Base-by-base conservation (phyloP, 108 stramenopile species). In the Epithemia pelagica region DNA sequence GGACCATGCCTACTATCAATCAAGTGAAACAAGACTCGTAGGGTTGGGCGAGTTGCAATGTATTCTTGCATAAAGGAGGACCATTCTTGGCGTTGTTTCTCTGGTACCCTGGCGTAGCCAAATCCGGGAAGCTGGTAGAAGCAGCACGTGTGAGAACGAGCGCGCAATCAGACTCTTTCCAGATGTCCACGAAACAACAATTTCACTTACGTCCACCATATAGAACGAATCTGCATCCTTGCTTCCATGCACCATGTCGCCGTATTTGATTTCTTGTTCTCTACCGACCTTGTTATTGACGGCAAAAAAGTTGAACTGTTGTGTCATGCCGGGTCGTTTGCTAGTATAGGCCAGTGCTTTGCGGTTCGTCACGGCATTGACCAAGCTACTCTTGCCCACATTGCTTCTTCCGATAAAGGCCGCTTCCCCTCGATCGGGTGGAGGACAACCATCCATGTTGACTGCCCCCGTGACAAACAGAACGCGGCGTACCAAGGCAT, bases 281-380 rank as follows among this genome's bases (percentile, higher is more conserved):
- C 76, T 69, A 20, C 87, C 94, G 15, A 86, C 82, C 67, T 88
- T 87, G 75, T 91, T 90, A 62, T 96, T 96, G 51, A 96, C 89
- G n/a, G 90, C 86, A 65, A 96, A 98, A 59, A 74, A 96, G 71
- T 98, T 98, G 71, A 96, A 93, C 62, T 94, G 89, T 66, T 95
- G 94, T 2, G 97, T 98, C 81, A 96, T 97, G 22, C 97, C 98
- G 15, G 98, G 94, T 21, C 81, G 79, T 73, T 98, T 97, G 57
- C 92, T 94, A 7, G 90, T 91, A 61, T 88, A 95, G 5, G 96
- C 98, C 15, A 96, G 64, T 18, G 88, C 84, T 72, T 95, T 96
- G 23, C 96, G 82, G 74, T 95, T 96, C 23, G 88, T 92, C 22
- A 94, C 60, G 90, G 90, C 89, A 69, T 95, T 96, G n/a, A 96